These are phyloP conservation scores for Leucaena leucocephala DNA, from an alignment of 306 rosid genomes.

Conservation along the genomic window DNA sequence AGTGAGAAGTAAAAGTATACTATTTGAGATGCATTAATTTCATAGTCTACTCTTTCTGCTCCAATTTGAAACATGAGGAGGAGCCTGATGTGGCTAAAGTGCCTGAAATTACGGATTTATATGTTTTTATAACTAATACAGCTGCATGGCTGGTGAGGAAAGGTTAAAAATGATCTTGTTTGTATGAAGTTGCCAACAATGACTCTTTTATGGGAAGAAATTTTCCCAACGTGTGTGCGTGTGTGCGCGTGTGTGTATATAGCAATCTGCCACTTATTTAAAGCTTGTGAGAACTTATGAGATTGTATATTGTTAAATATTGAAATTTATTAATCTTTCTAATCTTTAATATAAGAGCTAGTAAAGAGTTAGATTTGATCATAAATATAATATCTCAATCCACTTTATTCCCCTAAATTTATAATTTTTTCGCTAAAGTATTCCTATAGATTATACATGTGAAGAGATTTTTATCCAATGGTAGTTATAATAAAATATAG, in stretches of 20 bases:
- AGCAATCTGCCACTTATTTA: background rate
- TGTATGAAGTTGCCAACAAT: background rate
- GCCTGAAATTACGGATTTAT: background rate
- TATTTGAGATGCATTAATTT: background rate
- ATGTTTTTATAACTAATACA: conserved; percentile 1
- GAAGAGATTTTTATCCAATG: no score
- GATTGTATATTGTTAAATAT: no score
- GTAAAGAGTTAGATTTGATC: no score
- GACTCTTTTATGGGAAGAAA: background rate
- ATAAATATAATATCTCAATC: no score
- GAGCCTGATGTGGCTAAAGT: conserved; percentile 6
- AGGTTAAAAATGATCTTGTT: background rate
- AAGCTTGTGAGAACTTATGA: background rate
- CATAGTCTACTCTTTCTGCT: conserved; percentile 22
- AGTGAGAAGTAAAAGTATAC: background rate
- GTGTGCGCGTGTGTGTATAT: no score
- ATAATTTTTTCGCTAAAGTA: no score
- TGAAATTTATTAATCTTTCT: no score
- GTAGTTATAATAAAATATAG: no score
- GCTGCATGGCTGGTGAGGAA: background rate
- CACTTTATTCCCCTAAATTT: no score
- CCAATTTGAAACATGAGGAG: background rate
- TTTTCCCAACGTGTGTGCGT: background rate
- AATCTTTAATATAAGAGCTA: no score
- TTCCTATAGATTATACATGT: no score